Conservation (phyloP, 2,329 filamentous ascomycete species). For the Sphaerulina populicola region DNA sequence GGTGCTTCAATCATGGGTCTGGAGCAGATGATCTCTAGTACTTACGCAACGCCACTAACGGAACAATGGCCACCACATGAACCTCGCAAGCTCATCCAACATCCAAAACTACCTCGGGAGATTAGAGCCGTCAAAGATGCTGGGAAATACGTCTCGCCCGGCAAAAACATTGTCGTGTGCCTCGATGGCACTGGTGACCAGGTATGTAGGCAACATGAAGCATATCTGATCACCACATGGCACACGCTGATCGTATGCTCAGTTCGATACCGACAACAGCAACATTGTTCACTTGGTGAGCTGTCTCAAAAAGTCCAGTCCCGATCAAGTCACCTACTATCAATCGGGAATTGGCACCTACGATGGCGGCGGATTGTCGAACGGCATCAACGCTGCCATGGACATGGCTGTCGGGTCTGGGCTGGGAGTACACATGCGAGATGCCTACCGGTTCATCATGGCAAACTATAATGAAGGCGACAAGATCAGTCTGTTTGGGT, state of each 20-base stretch:
- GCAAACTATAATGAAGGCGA: conserved; percentile 25
- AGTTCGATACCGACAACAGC: conserved; percentile 39
- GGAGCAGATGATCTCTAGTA: conserved; percentile 6
- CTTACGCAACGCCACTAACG: conserved; percentile 4
- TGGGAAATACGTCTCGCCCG: conserved; percentile 15
- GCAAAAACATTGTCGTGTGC: conserved; percentile 35
- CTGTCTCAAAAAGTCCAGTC: conserved; percentile 39
- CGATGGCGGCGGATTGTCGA: conserved; percentile 34
- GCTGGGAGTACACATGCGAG: conserved; percentile 35
- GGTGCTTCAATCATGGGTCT: background rate
- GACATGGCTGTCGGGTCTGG: conserved; percentile 41
- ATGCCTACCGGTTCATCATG: conserved; percentile 39
- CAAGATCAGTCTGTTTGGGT: conserved; percentile 19
- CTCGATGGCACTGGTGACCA: conserved; percentile 42
- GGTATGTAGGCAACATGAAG: conserved; percentile 1
- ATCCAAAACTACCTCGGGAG: conserved; percentile 22
- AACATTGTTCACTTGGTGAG: conserved; percentile 41
- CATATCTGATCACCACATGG: background rate
- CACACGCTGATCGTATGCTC: background rate
- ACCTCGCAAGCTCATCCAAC: background rate
- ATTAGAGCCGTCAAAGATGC: conserved; percentile 29
- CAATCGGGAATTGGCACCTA: conserved; percentile 44
- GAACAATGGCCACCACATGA: background rate
- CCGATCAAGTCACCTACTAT: conserved; percentile 36
- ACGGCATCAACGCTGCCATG: conserved; percentile 35